Base-by-base conservation (phyloP, 345 rosid genomes). In the Iberis pinnata region DNA sequence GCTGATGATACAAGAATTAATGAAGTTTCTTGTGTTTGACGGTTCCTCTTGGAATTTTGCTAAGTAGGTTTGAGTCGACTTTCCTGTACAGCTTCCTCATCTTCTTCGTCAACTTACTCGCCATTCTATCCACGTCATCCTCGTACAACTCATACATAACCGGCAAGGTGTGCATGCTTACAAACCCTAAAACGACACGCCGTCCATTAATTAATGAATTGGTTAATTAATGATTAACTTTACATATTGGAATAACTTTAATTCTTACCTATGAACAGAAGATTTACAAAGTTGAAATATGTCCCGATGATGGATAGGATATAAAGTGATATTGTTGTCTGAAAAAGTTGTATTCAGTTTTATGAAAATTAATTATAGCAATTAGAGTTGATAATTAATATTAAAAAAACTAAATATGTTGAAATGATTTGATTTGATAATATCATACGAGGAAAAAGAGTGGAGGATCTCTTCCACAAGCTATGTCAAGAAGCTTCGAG, bases 1-100 rank as follows among this genome's bases (percentile, higher is more conserved):
- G n/a, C 2, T 17, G 25, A 8, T 55, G 24, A 12, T 55, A 29
- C 29, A 42, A 47, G 25, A 46, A 43, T 67, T 64, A 82, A 39
- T 52, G 46, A 56, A 13, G 31, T 61, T 81, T 83, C 74, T 77
- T 89, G 18, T 71, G 79, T 47, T 83, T 78, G 38, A 64, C 76
- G 4, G 88, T 68, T 6, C 86, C 90, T 60, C 95, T 77, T 17
- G 98, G 97, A 15, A 92, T 92, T 70, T 83, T 85, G 68, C 81
- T 75, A 13, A 92, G 79, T 68, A 88, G 75, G 18, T 14, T 58
- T 1, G 79, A 61, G 53, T 92, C 86, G 26, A 85, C 63, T 33
- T 70, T 71, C 36, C 52, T 60, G 64, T 63, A 77, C 16, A 67
- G 49, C 68, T 60, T 85, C 75, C 44, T 85, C 46, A 45, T 25